phyloP scores from a whole-genome alignment of 768 basidiomycete species.

The Pleurotus cornucopiae region DNA sequence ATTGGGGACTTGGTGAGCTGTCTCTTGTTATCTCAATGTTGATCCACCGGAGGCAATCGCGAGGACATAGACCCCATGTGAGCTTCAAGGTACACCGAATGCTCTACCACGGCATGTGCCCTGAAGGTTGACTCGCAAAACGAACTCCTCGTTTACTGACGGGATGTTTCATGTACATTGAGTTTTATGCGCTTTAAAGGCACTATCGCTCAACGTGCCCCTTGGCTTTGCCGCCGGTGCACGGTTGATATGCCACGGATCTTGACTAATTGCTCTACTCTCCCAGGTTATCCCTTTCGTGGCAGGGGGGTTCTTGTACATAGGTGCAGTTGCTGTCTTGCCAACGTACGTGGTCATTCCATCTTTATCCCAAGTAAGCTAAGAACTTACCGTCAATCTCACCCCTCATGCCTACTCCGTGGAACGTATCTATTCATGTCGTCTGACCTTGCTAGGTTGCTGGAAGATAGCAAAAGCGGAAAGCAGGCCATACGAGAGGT shows the following conservation, averaged over 20 bases:
- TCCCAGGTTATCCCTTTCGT: constrained; percentile 83
- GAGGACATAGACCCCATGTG: too few relatives aligned
- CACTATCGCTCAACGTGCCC: too few relatives aligned
- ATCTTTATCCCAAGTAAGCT: constrained; percentile 8
- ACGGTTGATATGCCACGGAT: constrained; percentile 6
- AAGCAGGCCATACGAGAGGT: constrained; percentile 91
- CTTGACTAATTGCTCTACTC: constrained; percentile 12
- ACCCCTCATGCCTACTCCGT: too few relatives aligned
- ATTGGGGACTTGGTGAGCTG: constrained; percentile 74
- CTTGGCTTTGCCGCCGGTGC: not conserved
- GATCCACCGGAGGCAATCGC: too few relatives aligned
- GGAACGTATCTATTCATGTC: constrained; percentile 4
- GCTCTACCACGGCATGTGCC: too few relatives aligned
- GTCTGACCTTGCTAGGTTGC: constrained; percentile 43
- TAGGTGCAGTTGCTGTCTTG: constrained; percentile 87
- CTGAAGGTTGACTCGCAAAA: too few relatives aligned
- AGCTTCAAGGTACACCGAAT: too few relatives aligned
- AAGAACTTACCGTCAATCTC: constrained; percentile 5
- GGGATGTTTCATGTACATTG: too few relatives aligned
- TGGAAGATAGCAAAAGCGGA: constrained; percentile 84
- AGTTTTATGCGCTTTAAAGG: too few relatives aligned
- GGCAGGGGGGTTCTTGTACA: constrained; percentile 90
- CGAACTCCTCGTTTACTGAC: too few relatives aligned
- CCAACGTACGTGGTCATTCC: constrained; percentile 62
- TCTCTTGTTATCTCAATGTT: constrained; percentile 5